phyloP scores from a whole-genome alignment of 306 rosid genomes.

The Trifolium fragiferum region DNA sequence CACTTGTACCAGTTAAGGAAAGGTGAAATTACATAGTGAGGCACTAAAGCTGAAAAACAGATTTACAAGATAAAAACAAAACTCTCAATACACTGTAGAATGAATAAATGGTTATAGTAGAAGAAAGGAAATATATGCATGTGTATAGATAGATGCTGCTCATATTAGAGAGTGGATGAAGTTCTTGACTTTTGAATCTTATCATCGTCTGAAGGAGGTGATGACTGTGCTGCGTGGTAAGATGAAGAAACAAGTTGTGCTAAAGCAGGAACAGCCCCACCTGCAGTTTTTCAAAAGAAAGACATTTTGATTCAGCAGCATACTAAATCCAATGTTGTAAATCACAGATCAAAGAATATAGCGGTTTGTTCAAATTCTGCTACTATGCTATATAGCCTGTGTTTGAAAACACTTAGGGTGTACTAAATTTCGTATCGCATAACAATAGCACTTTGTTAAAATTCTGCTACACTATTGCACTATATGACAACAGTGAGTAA shows the following conservation, averaged over 20 bases:
- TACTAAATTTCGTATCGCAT: background rate
- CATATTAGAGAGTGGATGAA: constrained; percentile 60
- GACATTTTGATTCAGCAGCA: constrained; percentile 20
- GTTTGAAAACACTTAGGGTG: background rate
- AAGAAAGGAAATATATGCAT: constrained; percentile 32
- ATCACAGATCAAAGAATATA: background rate
- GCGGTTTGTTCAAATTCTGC: background rate
- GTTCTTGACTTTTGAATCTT: constrained; percentile 70
- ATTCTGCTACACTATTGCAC: background rate
- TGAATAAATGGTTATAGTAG: constrained; percentile 4
- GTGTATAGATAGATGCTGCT: background rate
- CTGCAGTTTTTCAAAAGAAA: constrained; percentile 47
- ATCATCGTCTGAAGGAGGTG: constrained; percentile 65
- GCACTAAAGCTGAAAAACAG: constrained; percentile 31
- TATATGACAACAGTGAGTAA: background rate
- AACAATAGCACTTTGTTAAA: background rate
- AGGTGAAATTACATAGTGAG: constrained; percentile 22
- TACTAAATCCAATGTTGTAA: background rate
- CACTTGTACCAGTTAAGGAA: constrained; percentile 2
- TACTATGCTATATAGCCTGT: background rate
- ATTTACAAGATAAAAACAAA: constrained; percentile 42
- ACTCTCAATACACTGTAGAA: constrained; percentile 1
- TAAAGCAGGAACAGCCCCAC: constrained; percentile 83
- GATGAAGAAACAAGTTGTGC: constrained; percentile 88
- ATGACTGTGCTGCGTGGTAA: constrained; percentile 66